Base-by-base conservation (phyloP, 1,139 yeast species). In the Yamadazyma triangularis region DNA sequence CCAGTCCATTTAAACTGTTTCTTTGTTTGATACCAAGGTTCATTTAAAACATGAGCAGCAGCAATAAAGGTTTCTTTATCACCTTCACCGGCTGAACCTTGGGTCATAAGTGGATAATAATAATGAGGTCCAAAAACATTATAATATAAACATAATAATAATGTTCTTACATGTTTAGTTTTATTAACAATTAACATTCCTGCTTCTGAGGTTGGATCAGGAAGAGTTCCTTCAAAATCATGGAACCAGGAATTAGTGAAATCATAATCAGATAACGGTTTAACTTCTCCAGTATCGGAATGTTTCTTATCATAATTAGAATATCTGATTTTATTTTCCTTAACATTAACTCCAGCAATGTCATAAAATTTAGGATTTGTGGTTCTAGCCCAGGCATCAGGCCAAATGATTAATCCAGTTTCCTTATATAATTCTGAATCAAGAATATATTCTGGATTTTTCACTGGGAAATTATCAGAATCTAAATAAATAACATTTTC, bases 1-100 rank as follows among this genome's bases (percentile, higher is more conserved):
- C 85, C 85, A 12, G 73, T 58, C 64, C 80, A 78, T 30, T 49
- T 48, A 41, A 74, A 72, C 29, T 54, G 62, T 39, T 70, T 67
- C 29, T 59, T 42, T 5, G 79, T 74, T 48, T 76, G 84, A 51
- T 70, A 74, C 54, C 70, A 74, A 3, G 73, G 71, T 30, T 63
- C 53, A 0, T 57, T 44, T 41, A 77, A 45, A 0, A 66, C 79
- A 33, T 63, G 65, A 0, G 84, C 82, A 1, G 85, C 82, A 2
- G 81, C 79, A 16, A 78, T 69, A 40, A 77, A 78, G 0, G 85
- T 77, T 42, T 79, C 86, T 50, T 78, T 79, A 44, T 79, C 86
- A 28, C 86, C 86, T 53, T 79, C 83, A 15, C 85, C 86, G 1
- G 84, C 83, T 10, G 79, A 67, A 5, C 85, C 84, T 51, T 77